Percentiles rank a stretch among this genome's conserved stretches.
Evolutionary conservation across 2,329 filamentous ascomycete genomes (phyloP).

Genomic region (Fonsecaea monophora): DNA sequence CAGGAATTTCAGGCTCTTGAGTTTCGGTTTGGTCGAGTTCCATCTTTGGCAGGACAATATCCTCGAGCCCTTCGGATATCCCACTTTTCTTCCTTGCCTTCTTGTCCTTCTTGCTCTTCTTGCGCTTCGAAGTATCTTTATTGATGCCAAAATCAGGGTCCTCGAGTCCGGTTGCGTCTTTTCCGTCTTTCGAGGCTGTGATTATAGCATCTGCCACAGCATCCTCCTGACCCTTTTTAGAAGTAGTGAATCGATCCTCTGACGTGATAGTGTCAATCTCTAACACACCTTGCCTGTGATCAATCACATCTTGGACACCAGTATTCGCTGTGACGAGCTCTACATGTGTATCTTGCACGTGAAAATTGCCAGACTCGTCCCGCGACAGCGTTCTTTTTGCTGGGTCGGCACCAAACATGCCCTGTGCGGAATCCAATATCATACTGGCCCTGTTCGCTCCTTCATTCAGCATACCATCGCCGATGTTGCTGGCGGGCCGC

Average conservation of each 20-base stretch:
- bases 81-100: slow-evolving; percentile 28
- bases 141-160: neutral
- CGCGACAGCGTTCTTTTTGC: neutral
- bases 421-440: neutral
- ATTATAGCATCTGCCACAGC: neutral
- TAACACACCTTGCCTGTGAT: neutral
- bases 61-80: slow-evolving; percentile 23
- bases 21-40: slow-evolving; percentile 10
- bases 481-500: neutral
- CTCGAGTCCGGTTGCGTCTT: neutral
- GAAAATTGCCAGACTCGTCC: neutral
- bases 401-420: neutral
- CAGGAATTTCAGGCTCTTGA: slow-evolving; percentile 4
- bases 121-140: slow-evolving; percentile 8
- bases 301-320: neutral
- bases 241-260: neutral
- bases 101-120: slow-evolving; percentile 37
- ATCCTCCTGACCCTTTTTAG: neutral
- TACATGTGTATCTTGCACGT: neutral
- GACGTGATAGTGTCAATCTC: neutral
- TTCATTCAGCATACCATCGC: neutral
- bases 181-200: neutral
- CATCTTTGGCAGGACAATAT: slow-evolving; percentile 1
- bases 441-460: neutral
- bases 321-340: neutral